Percentiles rank a stretch among this genome's conserved stretches.
Conservation (phyloP, 495 filamentous ascomycete species). For the Tuber melanosporum region DNA sequence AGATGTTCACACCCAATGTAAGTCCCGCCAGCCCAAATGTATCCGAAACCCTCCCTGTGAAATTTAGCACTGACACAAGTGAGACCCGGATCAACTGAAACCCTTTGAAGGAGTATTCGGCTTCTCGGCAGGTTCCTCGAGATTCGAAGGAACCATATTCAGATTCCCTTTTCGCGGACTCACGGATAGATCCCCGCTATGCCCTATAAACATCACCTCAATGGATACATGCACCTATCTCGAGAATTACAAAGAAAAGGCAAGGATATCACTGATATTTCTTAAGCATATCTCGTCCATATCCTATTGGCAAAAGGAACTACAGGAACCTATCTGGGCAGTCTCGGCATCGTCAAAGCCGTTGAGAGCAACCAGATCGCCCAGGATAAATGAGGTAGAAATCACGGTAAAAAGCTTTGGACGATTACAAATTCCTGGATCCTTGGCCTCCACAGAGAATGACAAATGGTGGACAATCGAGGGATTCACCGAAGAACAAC, state of each 20-base stretch:
- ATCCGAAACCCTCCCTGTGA: background rate
- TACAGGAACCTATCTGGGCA: constrained; percentile 13
- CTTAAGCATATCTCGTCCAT: constrained; percentile 22
- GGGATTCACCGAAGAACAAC: background rate
- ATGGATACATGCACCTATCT: constrained; percentile 11
- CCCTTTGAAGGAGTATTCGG: constrained; percentile 45
- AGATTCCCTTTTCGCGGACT: constrained; percentile 42
- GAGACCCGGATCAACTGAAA: constrained; percentile 43
- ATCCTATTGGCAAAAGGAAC: constrained; percentile 22
- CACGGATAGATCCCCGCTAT: constrained; percentile 4
- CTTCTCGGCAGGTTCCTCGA: constrained; percentile 30
- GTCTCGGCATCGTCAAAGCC: constrained; percentile 8
- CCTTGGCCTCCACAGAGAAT: background rate
- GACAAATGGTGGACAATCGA: constrained; percentile 10
- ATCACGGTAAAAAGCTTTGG: background rate
- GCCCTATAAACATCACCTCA: background rate
- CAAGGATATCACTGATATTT: constrained; percentile 26
- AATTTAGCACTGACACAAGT: background rate
- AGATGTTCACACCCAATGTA: constrained; percentile 26
- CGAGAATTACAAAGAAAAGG: constrained; percentile 17
- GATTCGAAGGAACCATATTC: constrained; percentile 46
- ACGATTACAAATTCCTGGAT: background rate
- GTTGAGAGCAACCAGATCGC: background rate
- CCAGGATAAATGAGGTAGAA: background rate
- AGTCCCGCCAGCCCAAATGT: background rate